Conservation (phyloP, 306 rosid genomes). For the Styphnolobium japonicum region DNA sequence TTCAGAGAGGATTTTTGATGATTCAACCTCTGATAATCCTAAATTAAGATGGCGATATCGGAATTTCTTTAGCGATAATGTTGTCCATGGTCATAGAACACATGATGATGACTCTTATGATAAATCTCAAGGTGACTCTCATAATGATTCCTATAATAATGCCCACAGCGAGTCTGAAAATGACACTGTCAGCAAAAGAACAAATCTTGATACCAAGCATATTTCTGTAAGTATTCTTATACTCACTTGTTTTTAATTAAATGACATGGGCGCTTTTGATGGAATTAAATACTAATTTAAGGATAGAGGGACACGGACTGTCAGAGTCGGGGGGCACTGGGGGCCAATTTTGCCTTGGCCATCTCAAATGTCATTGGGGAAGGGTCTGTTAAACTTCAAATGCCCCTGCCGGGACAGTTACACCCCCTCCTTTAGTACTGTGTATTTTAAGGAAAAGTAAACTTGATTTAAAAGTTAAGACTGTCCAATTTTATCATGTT, state of each 20-base stretch:
- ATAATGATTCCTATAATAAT: constrained; percentile 31
- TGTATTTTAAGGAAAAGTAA: not conserved
- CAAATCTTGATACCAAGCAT: constrained; percentile 35
- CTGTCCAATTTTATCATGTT: not conserved
- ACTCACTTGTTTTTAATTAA: not conserved
- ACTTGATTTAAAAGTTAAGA: not conserved
- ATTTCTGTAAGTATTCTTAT: constrained; percentile 48
- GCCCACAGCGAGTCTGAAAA: constrained; percentile 28
- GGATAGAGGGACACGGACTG: not conserved
- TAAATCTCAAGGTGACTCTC: constrained; percentile 31
- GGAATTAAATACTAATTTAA: constrained; percentile 10
- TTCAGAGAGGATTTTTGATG: constrained; percentile 69
- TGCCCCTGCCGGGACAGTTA: not conserved
- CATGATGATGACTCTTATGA: constrained; percentile 35
- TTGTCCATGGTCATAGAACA: constrained; percentile 36
- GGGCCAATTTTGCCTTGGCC: not conserved
- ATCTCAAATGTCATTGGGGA: not conserved
- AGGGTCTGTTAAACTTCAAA: not conserved
- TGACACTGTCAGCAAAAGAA: constrained; percentile 29
- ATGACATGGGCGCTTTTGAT: not conserved
- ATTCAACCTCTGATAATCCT: constrained; percentile 57
- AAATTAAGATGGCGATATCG: constrained; percentile 78
- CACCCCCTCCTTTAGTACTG: no score
- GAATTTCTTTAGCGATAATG: constrained; percentile 58
- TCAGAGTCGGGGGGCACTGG: not conserved